Evolutionary conservation across 805 yeast genomes (phyloP).

Genomic region (Groenewaldozyma tartarivorans): DNA sequence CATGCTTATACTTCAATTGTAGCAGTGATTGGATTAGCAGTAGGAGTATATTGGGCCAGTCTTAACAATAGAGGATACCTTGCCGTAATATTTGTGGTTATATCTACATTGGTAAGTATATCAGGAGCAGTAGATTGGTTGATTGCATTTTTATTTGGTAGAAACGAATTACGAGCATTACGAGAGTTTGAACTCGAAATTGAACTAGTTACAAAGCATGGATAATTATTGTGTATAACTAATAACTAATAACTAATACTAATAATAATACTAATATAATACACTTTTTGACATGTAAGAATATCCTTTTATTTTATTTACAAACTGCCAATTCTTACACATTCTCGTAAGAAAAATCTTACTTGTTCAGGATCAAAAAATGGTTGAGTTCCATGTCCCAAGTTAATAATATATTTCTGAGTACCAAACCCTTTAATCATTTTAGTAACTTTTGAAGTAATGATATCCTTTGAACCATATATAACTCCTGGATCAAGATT

Average conservation of each 20-base stretch:
- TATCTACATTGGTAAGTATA: slow-evolving; percentile 44
- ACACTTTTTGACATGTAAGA: neutral
- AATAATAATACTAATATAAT: neutral
- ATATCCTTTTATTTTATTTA: neutral
- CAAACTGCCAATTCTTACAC: slow-evolving; percentile 64
- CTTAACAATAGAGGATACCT: slow-evolving; percentile 45
- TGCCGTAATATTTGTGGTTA: slow-evolving; percentile 54
- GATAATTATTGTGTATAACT: neutral
- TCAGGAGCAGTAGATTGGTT: slow-evolving; percentile 70
- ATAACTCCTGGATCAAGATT: slow-evolving; percentile 92
- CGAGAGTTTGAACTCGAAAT: slow-evolving; percentile 69
- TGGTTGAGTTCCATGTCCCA: slow-evolving; percentile 98
- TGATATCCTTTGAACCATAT: slow-evolving; percentile 79
- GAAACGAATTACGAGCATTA: slow-evolving; percentile 70
- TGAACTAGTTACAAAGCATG: slow-evolving; percentile 19
- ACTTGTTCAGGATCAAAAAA: slow-evolving; percentile 91
- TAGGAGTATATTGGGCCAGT: slow-evolving; percentile 53
- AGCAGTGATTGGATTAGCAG: slow-evolving; percentile 41
- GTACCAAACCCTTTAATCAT: slow-evolving; percentile 92
- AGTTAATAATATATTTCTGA: slow-evolving; percentile 81
- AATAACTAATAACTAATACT: neutral
- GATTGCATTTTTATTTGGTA: slow-evolving; percentile 70
- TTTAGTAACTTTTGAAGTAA: slow-evolving; percentile 67
- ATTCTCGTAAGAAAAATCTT: slow-evolving; percentile 74
- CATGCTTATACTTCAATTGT: slow-evolving; percentile 55